These are phyloP conservation scores for Cymodocea nodosa DNA, from an alignment of 116 monocot species.

Conservation along the genomic window DNA sequence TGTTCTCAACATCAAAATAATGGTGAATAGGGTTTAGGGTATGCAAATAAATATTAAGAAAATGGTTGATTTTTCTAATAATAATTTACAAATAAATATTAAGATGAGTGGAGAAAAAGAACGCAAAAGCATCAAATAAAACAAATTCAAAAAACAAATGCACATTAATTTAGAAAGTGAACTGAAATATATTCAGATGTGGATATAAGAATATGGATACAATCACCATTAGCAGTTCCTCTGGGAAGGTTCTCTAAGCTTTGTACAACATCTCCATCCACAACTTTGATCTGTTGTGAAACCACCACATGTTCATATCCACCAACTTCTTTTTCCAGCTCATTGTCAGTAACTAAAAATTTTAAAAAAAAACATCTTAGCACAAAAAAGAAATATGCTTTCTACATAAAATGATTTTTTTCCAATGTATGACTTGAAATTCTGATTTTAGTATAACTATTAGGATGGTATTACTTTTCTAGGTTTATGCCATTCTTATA, in stretches of 20 bases:
- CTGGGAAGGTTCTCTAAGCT: constrained; percentile 48
- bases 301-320: constrained; percentile 78
- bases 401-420: no score
- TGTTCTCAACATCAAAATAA: no score
- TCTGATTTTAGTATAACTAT: no score
- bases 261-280: constrained; percentile 38
- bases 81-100: background rate
- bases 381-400: background rate
- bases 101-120: background rate
- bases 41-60: no score
- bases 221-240: constrained; percentile 63
- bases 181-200: background rate
- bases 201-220: constrained; percentile 29
- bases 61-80: no score
- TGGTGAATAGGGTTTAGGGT: no score
- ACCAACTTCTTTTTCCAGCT: constrained; percentile 75
- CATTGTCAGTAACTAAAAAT: constrained; percentile 68
- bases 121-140: background rate
- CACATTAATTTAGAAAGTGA: background rate
- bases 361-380: background rate
- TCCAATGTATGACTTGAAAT: no score
- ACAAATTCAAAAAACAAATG: background rate
- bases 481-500: no score
- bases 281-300: constrained; percentile 44
- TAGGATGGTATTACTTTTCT: no score